Evolutionary conservation across 352 stramenopile species (phyloP).

Genomic region (Phytophthora sp.): DNA sequence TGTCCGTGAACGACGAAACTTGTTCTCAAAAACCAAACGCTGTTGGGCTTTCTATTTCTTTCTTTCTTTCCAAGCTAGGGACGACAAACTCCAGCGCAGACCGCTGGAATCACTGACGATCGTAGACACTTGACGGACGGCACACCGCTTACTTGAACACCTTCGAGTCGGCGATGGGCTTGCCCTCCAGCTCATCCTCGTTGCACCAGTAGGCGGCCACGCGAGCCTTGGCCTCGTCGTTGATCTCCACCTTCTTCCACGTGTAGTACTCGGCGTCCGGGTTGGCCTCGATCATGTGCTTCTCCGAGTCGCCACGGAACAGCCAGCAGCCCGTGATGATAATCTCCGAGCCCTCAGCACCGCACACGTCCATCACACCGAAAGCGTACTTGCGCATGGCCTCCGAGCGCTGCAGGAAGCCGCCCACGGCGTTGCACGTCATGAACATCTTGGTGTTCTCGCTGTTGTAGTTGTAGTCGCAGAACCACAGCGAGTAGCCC

Average conservation of each 20-base stretch:
- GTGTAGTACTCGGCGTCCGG: constrained; percentile 94
- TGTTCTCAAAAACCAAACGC: neutral
- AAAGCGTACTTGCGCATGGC: constrained; percentile 94
- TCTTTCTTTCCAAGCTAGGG: constrained; percentile 28
- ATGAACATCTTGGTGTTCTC: constrained; percentile 95
- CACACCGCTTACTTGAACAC: constrained; percentile 92
- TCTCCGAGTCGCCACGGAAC: constrained; percentile 86
- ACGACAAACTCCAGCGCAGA: constrained; percentile 1
- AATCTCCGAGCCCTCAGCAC: constrained; percentile 68
- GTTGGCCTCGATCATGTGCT: constrained; percentile 92
- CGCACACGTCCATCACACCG: constrained; percentile 85
- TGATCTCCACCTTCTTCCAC: constrained; percentile 86
- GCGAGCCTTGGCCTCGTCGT: constrained; percentile 76
- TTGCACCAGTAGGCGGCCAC: constrained; percentile 90
- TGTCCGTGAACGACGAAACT: neutral
- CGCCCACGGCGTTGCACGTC: constrained; percentile 91
- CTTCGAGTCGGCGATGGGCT: constrained; percentile 91
- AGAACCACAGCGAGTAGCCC: constrained; percentile 92
- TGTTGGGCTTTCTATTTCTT: constrained; percentile 5
- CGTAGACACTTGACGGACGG: constrained; percentile 10
- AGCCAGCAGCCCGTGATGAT: constrained; percentile 92
- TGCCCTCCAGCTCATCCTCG: constrained; percentile 89
- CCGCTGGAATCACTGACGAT: neutral
- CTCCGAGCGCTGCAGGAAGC: constrained; percentile 93
- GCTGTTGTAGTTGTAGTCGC: constrained; percentile 94